Evolutionary conservation across 2,329 filamentous ascomycete genomes (phyloP), one percentile per base, ranked within the genome.

Genomic region (Sodiomyces alkalinus): DNA sequence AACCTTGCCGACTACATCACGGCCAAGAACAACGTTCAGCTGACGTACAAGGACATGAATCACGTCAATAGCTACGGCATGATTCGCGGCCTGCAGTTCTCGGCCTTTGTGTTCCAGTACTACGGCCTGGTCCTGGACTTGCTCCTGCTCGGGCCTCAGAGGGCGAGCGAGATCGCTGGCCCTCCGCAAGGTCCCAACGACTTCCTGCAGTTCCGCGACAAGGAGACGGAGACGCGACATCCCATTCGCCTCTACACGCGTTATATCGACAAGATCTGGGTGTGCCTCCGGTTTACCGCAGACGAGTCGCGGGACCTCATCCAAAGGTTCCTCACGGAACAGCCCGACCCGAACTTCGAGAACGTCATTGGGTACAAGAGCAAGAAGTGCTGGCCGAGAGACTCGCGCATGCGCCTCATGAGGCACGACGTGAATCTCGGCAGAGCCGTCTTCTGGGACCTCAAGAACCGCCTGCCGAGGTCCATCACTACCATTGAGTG

Each of bases 21-120:
- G 1, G 85, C 87, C 20, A 98, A 98, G 70, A 98, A 98, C 64
- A 98, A 98, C 47, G 90, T 98, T 9, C 87, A 94, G 51, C 69
- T 98, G 37, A 94, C 92, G 37, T 98, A 98, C 64, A 98, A 98
- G 61, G 90, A 98, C 44, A 98, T 98, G 90, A 96, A 94, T 48
- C 90, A 98, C 47, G 90, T 92, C 48, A 98, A 98, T 57, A 92
- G 83, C 48, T 98, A 96, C 48, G 90, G 90, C 41, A 80, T 98
- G 79, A 94, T 98, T 44, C 83, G 90, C 45, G 90, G 92, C 41
- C 67, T 98, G 11, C 92, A 98, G 41, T 98, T 98, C 57, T 94
- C 90, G 2, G 90, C 83, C 0, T 98, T 98, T 38, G 90, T 98
- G 14, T 98, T 98, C 68, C 90, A 98, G 49, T 98, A 86, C 64